Conservation (phyloP, 805 yeast genomes). For the Teunomyces gatunensis region DNA sequence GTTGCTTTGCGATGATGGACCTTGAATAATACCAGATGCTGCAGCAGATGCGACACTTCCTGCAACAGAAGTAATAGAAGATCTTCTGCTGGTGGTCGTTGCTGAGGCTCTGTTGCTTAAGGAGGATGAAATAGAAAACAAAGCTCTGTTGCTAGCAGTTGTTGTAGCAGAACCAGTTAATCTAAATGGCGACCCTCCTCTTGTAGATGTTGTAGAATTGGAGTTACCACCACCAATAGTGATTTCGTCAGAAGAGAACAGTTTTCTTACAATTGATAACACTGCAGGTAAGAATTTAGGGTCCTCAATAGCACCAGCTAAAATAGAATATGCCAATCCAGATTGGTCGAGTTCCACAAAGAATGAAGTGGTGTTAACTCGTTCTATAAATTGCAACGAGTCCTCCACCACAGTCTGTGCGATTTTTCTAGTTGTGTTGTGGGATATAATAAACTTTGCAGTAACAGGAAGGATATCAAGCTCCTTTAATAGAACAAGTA, state of each 20-base stretch:
- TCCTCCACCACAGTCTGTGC: constrained; percentile 15
- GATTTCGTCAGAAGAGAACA: constrained; percentile 11
- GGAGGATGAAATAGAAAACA: no score
- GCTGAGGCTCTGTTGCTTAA: no score
- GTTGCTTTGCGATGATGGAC: neutral
- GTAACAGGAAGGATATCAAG: constrained; percentile 23
- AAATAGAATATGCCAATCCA: constrained; percentile 25
- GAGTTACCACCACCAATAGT: neutral
- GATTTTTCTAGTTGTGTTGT: constrained; percentile 21
- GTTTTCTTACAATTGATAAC: constrained; percentile 16
- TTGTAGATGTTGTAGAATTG: neutral
- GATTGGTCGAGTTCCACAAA: constrained; percentile 30
- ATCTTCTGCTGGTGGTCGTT: neutral
- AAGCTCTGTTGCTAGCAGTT: no score
- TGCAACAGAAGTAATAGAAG: neutral
- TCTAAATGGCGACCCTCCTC: no score
- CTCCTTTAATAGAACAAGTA: constrained; percentile 20
- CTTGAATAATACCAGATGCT: neutral
- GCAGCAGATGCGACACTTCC: neutral
- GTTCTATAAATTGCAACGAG: constrained; percentile 12
- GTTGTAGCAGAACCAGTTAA: no score
- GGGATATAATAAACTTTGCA: constrained; percentile 20
- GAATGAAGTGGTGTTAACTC: constrained; percentile 22
- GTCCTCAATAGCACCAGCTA: constrained; percentile 22
- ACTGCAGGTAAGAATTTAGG: constrained; percentile 23